Evolutionary conservation across 768 basidiomycete genomes (phyloP).

Genomic region (Boletus reticulatus): DNA sequence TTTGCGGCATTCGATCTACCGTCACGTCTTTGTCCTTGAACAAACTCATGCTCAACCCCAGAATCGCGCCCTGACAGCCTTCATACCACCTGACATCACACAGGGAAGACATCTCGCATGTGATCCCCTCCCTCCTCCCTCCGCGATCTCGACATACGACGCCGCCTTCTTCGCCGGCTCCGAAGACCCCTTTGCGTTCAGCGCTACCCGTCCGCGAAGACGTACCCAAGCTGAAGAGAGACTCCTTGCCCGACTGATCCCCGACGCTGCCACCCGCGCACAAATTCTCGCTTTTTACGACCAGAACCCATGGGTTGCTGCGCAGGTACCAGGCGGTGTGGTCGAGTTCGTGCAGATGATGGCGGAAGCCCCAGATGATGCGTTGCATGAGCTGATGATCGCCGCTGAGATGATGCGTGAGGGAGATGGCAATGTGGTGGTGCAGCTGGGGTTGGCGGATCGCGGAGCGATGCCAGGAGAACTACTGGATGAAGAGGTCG

Average conservation of each 20-base stretch:
- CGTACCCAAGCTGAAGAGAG: constrained; percentile 49
- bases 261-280: constrained; percentile 53
- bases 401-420: constrained; percentile 40
- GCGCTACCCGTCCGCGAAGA: constrained; percentile 31
- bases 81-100: constrained; percentile 61
- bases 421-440: constrained; percentile 26
- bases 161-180: constrained; percentile 68
- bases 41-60: constrained; percentile 42
- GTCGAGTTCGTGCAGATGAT: constrained; percentile 59
- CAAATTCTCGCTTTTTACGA: constrained; percentile 64
- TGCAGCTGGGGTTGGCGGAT: constrained; percentile 22
- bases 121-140: constrained; percentile 82
- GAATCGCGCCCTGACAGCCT: constrained; percentile 55
- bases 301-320: constrained; percentile 51
- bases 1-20: constrained; percentile 56
- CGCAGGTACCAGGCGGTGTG: constrained; percentile 64
- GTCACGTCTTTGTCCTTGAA: constrained; percentile 79
- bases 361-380: constrained; percentile 53
- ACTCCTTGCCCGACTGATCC: constrained; percentile 52
- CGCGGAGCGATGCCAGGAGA: constrained; percentile 38
- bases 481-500: constrained; percentile 42
- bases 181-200: constrained; percentile 46
- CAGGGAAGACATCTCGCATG: constrained; percentile 62
- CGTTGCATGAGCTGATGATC: constrained; percentile 59
- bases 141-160: constrained; percentile 61